Percentiles rank a stretch among this genome's conserved stretches.
Conservation (phyloP, 2,329 filamentous ascomycete species). For the Penicillium hesseltinei region DNA sequence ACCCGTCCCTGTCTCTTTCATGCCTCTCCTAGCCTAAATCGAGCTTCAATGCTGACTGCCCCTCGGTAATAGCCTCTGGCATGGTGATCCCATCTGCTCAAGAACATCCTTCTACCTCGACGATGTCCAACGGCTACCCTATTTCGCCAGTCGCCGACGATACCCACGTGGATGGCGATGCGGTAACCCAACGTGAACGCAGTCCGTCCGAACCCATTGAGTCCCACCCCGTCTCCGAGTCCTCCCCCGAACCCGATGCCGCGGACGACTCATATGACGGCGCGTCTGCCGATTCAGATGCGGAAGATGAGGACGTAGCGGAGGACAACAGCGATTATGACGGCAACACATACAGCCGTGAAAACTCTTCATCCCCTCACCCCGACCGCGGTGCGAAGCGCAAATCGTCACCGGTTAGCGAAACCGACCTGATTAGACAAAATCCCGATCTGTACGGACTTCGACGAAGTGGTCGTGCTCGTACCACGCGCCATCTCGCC, state of each 20-base stretch:
- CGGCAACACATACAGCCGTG: slow-evolving; percentile 56
- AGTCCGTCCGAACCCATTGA: slow-evolving; percentile 72
- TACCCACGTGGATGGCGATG: slow-evolving; percentile 36
- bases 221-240: slow-evolving; percentile 52
- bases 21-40: slow-evolving; percentile 18
- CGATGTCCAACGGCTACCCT: slow-evolving; percentile 37
- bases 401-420: slow-evolving; percentile 63
- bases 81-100: slow-evolving; percentile 47
- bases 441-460: slow-evolving; percentile 95
- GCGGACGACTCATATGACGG: slow-evolving; percentile 42
- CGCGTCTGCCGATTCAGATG: slow-evolving; percentile 37
- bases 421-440: slow-evolving; percentile 80
- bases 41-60: slow-evolving; percentile 45
- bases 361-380: slow-evolving; percentile 68
- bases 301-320: slow-evolving; percentile 69
- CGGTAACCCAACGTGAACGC: slow-evolving; percentile 62
- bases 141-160: slow-evolving; percentile 26
- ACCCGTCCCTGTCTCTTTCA: slow-evolving; percentile 23
- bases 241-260: slow-evolving; percentile 42
- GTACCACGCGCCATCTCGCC: slow-evolving; percentile 61
- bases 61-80: slow-evolving; percentile 41
- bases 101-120: slow-evolving; percentile 33
- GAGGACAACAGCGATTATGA: slow-evolving; percentile 57
- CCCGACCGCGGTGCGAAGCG: slow-evolving; percentile 71
- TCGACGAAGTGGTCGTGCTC: slow-evolving; percentile 75